phyloP scores from a whole-genome alignment of 2,329 filamentous ascomycete genomes.

The Alternaria gaisen region DNA sequence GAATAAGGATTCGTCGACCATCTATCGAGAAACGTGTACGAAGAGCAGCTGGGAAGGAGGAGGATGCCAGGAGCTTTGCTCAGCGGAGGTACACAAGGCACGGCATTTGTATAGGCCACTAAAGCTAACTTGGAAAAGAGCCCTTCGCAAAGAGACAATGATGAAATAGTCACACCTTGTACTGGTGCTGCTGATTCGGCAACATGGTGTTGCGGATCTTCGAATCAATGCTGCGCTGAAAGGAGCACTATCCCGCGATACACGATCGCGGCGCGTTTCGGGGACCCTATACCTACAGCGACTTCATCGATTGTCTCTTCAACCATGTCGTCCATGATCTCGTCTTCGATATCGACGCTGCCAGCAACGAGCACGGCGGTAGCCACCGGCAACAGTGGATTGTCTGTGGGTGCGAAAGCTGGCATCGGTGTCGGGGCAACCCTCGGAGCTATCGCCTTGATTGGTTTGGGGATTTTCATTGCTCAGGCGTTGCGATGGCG shows the following conservation, averaged over 20 bases:
- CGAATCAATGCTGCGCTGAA: slow-evolving; percentile 3
- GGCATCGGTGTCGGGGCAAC: slow-evolving; percentile 10
- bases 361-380: background rate
- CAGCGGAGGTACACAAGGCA: slow-evolving; percentile 13
- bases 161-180: background rate
- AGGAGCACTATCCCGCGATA: background rate
- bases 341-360: background rate
- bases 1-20: background rate
- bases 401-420: slow-evolving; percentile 7
- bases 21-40: slow-evolving; percentile 18
- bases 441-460: slow-evolving; percentile 11
- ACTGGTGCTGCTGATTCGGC: background rate
- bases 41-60: slow-evolving; percentile 14
- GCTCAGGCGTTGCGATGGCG: slow-evolving; percentile 20
- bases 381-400: background rate
- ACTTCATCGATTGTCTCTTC: background rate
- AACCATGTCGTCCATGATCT: background rate
- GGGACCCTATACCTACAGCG: slow-evolving; percentile 10
- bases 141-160: background rate
- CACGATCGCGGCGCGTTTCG: slow-evolving; percentile 16
- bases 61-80: slow-evolving; percentile 21
- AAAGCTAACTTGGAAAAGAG: background rate
- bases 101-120: background rate
- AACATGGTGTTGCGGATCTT: background rate
- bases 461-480: slow-evolving; percentile 13